Conservation (phyloP, 2,329 filamentous ascomycete species). For the Epichloe bromicola region DNA sequence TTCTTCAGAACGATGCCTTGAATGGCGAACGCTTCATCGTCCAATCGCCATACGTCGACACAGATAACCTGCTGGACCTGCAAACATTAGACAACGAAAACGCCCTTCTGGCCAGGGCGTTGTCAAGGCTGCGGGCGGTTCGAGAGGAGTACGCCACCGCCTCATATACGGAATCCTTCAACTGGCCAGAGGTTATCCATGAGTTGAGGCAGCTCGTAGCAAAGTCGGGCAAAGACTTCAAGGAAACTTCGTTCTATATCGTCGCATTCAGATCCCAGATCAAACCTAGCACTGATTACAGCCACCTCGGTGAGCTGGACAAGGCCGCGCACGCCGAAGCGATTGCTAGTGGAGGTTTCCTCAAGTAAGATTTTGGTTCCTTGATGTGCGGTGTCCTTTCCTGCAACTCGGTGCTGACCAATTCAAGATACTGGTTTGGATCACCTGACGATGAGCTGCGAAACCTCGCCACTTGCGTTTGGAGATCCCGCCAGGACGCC, state of each 20-base stretch:
- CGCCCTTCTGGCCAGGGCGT: constrained; percentile 56
- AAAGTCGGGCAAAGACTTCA: constrained; percentile 39
- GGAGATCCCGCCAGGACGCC: constrained; percentile 48
- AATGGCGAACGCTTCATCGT: constrained; percentile 32
- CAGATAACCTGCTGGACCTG: constrained; percentile 61
- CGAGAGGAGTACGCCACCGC: constrained; percentile 65
- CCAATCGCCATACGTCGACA: constrained; percentile 63
- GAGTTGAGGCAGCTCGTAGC: constrained; percentile 40
- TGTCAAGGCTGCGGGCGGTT: constrained; percentile 49
- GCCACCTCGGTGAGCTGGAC: constrained; percentile 59
- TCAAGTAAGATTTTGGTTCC: constrained; percentile 47
- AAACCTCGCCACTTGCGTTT: constrained; percentile 73
- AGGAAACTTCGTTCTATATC: constrained; percentile 59
- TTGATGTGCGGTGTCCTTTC: not conserved
- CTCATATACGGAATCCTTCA: constrained; percentile 61
- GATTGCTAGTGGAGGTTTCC: constrained; percentile 61
- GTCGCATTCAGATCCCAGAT: constrained; percentile 73
- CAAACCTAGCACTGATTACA: constrained; percentile 51
- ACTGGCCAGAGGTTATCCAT: constrained; percentile 54
- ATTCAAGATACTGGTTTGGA: constrained; percentile 72
- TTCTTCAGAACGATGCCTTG: constrained; percentile 13
- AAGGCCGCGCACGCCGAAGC: constrained; percentile 71
- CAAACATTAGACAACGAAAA: constrained; percentile 50
- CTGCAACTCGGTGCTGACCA: constrained; percentile 8
- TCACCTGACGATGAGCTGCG: constrained; percentile 52